These are phyloP conservation scores for Steccherinum ochraceum DNA, from an alignment of 768 basidiomycete species.

Conservation along the genomic window DNA sequence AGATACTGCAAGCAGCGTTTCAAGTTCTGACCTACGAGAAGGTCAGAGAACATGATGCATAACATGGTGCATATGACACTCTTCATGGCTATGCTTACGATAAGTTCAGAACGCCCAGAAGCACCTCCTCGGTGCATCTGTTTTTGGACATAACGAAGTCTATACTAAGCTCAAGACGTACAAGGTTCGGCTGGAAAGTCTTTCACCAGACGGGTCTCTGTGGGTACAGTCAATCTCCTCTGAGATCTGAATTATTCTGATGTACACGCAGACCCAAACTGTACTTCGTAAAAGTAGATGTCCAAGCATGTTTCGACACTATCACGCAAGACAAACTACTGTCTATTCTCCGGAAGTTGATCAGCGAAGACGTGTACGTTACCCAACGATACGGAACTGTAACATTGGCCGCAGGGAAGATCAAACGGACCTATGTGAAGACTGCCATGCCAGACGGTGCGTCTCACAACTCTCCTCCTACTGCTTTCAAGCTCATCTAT, in stretches of 20 bases:
- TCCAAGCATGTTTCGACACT: conserved; percentile 93
- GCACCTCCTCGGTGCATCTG: conserved; percentile 69
- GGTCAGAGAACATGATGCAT: too few species aligned
- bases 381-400: conserved; percentile 70
- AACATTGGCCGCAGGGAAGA: conserved; percentile 44
- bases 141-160: conserved; percentile 79
- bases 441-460: conserved; percentile 66
- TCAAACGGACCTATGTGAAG: conserved; percentile 49
- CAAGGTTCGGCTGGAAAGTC: conserved; percentile 42
- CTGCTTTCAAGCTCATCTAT: background rate
- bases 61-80: background rate
- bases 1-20: conserved; percentile 78
- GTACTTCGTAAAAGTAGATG: conserved; percentile 96
- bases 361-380: too few species aligned
- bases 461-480: conserved; percentile 1
- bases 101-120: conserved; percentile 50
- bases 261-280: conserved; percentile 79
- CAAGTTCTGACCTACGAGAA: conserved; percentile 86
- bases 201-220: conserved; percentile 12
- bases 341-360: conserved; percentile 61
- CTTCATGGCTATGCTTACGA: background rate
- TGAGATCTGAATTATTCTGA: background rate
- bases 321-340: conserved; percentile 87
- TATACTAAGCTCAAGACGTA: conserved; percentile 68
- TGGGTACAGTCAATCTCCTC: background rate